Base-by-base conservation (phyloP, 2,329 filamentous ascomycete genomes). In the Whalleya microplaca region DNA sequence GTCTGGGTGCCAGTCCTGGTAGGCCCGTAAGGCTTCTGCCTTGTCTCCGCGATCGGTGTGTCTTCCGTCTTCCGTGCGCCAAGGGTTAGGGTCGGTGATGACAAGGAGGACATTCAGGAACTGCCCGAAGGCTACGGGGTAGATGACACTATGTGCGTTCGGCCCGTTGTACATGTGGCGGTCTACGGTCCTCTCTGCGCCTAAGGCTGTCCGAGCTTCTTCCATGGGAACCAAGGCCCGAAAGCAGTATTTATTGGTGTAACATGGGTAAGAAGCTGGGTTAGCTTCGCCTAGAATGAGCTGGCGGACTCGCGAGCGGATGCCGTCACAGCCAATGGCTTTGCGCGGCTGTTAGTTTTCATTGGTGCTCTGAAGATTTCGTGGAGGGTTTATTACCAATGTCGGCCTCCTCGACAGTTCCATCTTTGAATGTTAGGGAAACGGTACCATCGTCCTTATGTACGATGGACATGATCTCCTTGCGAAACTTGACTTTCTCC, bases 321-420 rank as follows among this genome's bases (percentile, higher is more conserved):
- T 85, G 0, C 86, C 86, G 69, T 89, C 86, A 66, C 84, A 86
- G 4, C 83, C 85, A 53, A 89, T 75, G 0, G 85, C 80, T 70
- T 59, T 45, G n/a, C 37, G 42, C 3, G 21, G 8, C 37, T 12
- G 44, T 54, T 48, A 60, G 52, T 9, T 41, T 42, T 12, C 2
- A n/a, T 46, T 2, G 16, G 37, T 48, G 58, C 14, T n/a, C 7
- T 42, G n/a, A 7, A 12, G 37, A 3, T 9, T 18, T 43, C 2
- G 3, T 23, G 37, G 21, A 37, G 37, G 46, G 21, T 6, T 16
- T 45, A 64, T 57, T 55, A 72, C 72, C 73, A 3, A 72, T 61
- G 53, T 76, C 73, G 6, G 72, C 68, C 45, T 63, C 58, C 14
- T 66, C 69, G 0, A 51, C 48, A 1, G 60, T 67, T 12, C 69